Evolutionary conservation across 1,284 basidiomycete species (phyloP).

Genomic region (Boletus sp.): DNA sequence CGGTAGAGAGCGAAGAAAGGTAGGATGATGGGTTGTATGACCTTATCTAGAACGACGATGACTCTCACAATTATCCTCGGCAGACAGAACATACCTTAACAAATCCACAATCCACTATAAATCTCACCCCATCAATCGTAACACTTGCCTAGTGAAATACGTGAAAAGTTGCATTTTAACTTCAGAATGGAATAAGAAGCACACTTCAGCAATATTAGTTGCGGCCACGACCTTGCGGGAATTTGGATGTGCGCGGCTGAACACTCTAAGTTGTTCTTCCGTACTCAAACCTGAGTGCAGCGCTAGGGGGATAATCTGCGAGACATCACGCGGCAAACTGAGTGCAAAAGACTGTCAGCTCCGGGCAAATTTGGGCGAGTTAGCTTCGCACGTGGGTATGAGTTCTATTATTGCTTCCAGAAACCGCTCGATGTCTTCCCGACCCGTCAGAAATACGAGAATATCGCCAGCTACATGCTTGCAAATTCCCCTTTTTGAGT

Average conservation of each 20-base stretch:
- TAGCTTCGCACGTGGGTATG: slow-evolving; percentile 58
- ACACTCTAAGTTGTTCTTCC: slow-evolving; percentile 84
- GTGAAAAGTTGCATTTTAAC: not conserved
- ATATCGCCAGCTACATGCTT: slow-evolving; percentile 84
- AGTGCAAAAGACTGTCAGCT: slow-evolving; percentile 2
- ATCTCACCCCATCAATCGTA: slow-evolving; percentile 94
- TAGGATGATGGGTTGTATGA: slow-evolving; percentile 80
- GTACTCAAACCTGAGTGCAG: slow-evolving; percentile 87
- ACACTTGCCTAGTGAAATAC: slow-evolving; percentile 70
- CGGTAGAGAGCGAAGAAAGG: slow-evolving; percentile 78
- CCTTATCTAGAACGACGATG: slow-evolving; percentile 56
- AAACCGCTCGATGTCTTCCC: slow-evolving; percentile 93
- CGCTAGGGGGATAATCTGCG: slow-evolving; percentile 67
- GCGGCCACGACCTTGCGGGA: slow-evolving; percentile 89
- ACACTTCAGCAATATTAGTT: slow-evolving; percentile 95
- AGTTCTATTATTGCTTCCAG: slow-evolving; percentile 81
- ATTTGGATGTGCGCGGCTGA: slow-evolving; percentile 71
- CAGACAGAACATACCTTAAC: slow-evolving; percentile 69
- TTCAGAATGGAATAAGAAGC: slow-evolving; percentile 8
- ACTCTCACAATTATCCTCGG: not conserved
- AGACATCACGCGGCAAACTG: slow-evolving; percentile 66
- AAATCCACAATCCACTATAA: slow-evolving; percentile 94
- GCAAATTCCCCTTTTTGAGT: not conserved
- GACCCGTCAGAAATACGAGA: slow-evolving; percentile 92
- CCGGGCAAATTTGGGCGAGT: not conserved